phyloP scores from a whole-genome alignment of 208 protist genomes.

The Trypanosoma cruzi region DNA sequence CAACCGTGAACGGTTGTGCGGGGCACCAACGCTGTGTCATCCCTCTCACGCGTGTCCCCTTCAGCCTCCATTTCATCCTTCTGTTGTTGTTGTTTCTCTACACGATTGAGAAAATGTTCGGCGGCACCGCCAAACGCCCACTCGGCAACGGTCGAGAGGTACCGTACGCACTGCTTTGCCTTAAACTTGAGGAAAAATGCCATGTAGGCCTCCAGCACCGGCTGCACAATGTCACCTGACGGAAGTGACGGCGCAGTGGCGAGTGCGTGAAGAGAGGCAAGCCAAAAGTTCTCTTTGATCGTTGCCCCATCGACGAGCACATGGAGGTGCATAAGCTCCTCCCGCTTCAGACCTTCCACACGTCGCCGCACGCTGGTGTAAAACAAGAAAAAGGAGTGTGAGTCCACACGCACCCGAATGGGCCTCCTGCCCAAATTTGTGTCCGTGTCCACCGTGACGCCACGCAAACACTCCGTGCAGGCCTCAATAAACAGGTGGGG shows the following conservation, averaged over 20 bases:
- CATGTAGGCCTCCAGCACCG: constrained; percentile 79
- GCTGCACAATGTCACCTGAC: constrained; percentile 60
- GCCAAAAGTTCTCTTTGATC: constrained; percentile 78
- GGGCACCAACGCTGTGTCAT: constrained; percentile 31
- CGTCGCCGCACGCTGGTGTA: constrained; percentile 73
- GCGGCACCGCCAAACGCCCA: constrained; percentile 77
- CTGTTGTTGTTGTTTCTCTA: constrained; percentile 17
- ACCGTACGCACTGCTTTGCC: constrained; percentile 67
- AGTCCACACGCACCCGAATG: constrained; percentile 57
- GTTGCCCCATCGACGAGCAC: constrained; percentile 55
- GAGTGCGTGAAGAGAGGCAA: constrained; percentile 76
- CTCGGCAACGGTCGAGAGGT: constrained; percentile 64
- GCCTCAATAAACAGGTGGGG: constrained; percentile 84
- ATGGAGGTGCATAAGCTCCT: constrained; percentile 73
- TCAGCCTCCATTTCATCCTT: constrained; percentile 9
- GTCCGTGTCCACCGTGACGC: constrained; percentile 21
- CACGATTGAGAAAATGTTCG: constrained; percentile 20
- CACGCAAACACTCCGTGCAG: constrained; percentile 62
- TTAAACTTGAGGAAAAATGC: constrained; percentile 91
- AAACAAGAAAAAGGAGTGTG: constrained; percentile 76
- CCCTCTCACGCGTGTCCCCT: constrained; percentile 16
- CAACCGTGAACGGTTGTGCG: constrained; percentile 67
- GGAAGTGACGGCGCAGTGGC: constrained; percentile 56
- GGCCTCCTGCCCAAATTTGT: background rate
- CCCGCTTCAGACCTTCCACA: constrained; percentile 64